A percentile compares a stretch with the other conserved stretches of the same genome.
Conservation (phyloP, 2,329 filamentous ascomycete species). For the Sclerotinia glacialis region DNA sequence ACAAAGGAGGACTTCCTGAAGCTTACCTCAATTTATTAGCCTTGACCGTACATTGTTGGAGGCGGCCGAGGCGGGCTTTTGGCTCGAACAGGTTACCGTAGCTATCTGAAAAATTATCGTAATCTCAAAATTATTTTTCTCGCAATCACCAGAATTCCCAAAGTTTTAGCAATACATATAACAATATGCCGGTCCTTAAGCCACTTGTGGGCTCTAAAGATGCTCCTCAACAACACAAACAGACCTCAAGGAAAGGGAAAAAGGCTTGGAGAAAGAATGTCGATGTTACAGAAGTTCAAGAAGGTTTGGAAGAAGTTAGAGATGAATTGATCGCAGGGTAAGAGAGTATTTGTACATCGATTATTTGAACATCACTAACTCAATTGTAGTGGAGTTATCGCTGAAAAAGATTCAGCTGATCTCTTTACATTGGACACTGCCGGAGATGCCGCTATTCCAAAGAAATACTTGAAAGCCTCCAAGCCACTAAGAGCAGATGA, state of each 20-base stretch:
- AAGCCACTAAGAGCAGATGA: slow-evolving; percentile 88
- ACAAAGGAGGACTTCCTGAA: slow-evolving; percentile 18
- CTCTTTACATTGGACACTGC: slow-evolving; percentile 81
- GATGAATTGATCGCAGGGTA: slow-evolving; percentile 91
- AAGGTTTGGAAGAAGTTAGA: slow-evolving; percentile 78
- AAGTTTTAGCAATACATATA: slow-evolving; percentile 10
- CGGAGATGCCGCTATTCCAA: slow-evolving; percentile 65
- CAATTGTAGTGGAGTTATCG: slow-evolving; percentile 68
- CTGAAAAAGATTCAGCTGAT: slow-evolving; percentile 77
- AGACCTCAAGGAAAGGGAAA: slow-evolving; percentile 94
- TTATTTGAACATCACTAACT: slow-evolving; percentile 22
- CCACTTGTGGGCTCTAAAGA: slow-evolving; percentile 46
- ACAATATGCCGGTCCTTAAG: slow-evolving; percentile 39
- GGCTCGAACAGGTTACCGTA: slow-evolving; percentile 16
- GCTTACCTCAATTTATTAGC: slow-evolving; percentile 13
- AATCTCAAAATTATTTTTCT: slow-evolving; percentile 20
- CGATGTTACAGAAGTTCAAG: slow-evolving; percentile 80
- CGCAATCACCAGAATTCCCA: slow-evolving; percentile 4
- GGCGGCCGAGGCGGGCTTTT: slow-evolving; percentile 13
- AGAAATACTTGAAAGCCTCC: slow-evolving; percentile 63
- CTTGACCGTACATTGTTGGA: slow-evolving; percentile 19
- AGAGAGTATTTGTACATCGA: slow-evolving; percentile 23
- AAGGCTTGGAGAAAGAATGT: slow-evolving; percentile 99
- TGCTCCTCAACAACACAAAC: slow-evolving; percentile 77
- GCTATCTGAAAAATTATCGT: slow-evolving; percentile 23